Evolutionary conservation across 805 yeast genomes (phyloP), one percentile per base, ranked within the genome.

Genomic region (Starmerella powellii): DNA sequence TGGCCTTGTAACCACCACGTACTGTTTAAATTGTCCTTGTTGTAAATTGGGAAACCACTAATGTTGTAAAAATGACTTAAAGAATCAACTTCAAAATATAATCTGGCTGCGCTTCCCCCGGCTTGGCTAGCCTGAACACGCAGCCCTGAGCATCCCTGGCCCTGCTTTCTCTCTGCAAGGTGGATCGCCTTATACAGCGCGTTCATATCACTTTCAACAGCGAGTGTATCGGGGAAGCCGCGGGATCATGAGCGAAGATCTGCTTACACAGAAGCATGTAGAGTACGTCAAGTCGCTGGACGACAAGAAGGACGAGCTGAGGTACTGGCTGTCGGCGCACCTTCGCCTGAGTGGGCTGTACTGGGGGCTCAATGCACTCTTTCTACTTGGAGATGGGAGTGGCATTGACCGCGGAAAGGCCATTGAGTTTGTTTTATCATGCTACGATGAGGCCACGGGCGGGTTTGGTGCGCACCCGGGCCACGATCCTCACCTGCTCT

Each of bases 241-340:
- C 19, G 19, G 5, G 6, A 23, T 6, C 26, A 3, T 16, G 10
- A 31, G 21, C 26, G 44, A 37, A 44, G 46, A 37, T 19, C 36
- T 47, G 31, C 39, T 44, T 15, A 64, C 60, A 42, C 67, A 70
- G n/a, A 73, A 74, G 53, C 88, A 80, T 56, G 66, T 78, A 17
- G 56, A 61, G 17, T 80, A 76, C 57, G 68, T 80, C 26, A 63
- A 67, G 42, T 60, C 73, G 1, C 61, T 80, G 33, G 78, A 78
- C 51, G 62, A 68, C 37, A 66, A 70, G 48, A 66, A 71, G 41
- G 70, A 76, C 57, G 71, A 79, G 56, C 64, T 76, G 23, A 86
- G 80, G 53, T 87, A 85, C 61, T 85, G 94, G 91, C 61, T 87
- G 39, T 74, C 84, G 10, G 97, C 91, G 55, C 97, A 91, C 59